Base-by-base conservation (phyloP, 2,329 filamentous ascomycete genomes). In the Diaporthe vaccinii region DNA sequence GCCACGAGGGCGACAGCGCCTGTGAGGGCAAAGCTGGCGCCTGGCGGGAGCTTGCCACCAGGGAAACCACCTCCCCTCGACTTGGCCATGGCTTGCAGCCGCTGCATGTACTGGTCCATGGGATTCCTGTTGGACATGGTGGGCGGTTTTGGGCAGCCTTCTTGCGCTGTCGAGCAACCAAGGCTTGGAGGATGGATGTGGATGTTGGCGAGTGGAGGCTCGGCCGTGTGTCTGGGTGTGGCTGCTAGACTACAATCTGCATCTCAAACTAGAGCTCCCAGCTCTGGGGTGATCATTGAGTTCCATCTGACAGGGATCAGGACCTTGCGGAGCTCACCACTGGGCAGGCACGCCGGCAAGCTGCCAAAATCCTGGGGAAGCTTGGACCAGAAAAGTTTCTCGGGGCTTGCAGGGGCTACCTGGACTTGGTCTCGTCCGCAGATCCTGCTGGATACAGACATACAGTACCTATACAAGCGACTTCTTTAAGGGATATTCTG, bases 61-160 rank as follows among this genome's bases (percentile, higher is more conserved):
- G 85, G 83, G 75, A 85, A 83, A 72, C 84, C 84, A 76, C 85
- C 84, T 72, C 85, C 82, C 74, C 85, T 81, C 75, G 83, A 72
- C 84, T 78, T 80, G 85, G 86, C 86, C 80, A 88, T 86, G 80
- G 87, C 85, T 78, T 87, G 87, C 75, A 90, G 83, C 78, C 85
- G 86, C 76, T 85, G 86, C 82, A 89, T 84, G 76, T 88, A 88
- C 80, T 89, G 87, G 80, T 89, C 86, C 80, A 86, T 84, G 34
- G 84, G 85, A 76, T 82, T 85, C 61, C 81, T 80, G 78, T 81
- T 81, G 62, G 82, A 80, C 82, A 84, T 84, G 46, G 77, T 82
- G 79, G 67, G 58, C 36, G 55, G 51, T 61, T 9, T 51, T 53
- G 58, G 67, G 58, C 67, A 59, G 41, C 62, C 61, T 55, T 46